phyloP scores from a whole-genome alignment of 2,329 filamentous ascomycete species.

The Herpotrichia juniperi region DNA sequence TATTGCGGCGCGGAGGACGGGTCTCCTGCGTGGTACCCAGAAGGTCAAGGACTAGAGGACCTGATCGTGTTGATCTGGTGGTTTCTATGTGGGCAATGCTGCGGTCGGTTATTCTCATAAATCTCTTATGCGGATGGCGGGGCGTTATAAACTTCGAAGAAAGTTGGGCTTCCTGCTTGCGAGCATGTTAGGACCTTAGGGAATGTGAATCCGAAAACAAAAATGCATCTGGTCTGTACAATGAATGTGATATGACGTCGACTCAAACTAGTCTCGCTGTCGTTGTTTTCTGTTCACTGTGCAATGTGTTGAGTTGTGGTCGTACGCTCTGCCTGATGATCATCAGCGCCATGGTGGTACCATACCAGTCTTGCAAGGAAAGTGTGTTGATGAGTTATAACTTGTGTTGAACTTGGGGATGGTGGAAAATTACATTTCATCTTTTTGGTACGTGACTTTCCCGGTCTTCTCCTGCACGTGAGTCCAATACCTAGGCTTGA shows the following conservation, averaged over 20 bases:
- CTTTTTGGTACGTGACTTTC: too few species aligned
- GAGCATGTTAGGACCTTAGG: slow-evolving; percentile 44
- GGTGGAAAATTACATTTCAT: too few species aligned
- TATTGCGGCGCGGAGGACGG: slow-evolving; percentile 98
- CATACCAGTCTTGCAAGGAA: too few species aligned
- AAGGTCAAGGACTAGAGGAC: slow-evolving; percentile 85
- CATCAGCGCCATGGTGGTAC: too few species aligned
- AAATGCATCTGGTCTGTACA: slow-evolving; percentile 38
- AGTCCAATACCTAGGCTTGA: too few species aligned
- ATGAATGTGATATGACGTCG: neutral
- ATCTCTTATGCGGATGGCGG: slow-evolving; percentile 44
- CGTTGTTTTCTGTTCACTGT: too few species aligned
- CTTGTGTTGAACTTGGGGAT: too few species aligned
- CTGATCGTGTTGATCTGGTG: slow-evolving; percentile 27
- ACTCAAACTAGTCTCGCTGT: slow-evolving; percentile 19
- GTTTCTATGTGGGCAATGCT: slow-evolving; percentile 30
- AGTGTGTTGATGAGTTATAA: too few species aligned
- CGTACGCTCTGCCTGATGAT: too few species aligned
- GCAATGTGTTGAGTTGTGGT: too few species aligned
- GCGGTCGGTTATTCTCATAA: slow-evolving; percentile 46
- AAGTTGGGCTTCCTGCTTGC: slow-evolving; percentile 41
- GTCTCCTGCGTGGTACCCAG: slow-evolving; percentile 99
- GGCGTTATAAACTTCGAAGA: slow-evolving; percentile 45
- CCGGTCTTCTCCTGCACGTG: too few species aligned
- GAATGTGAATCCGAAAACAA: slow-evolving; percentile 45